Percentiles rank a stretch among this genome's conserved stretches.
Conservation (phyloP, 1,139 yeast genomes). For the Chernovozyma aurita region DNA sequence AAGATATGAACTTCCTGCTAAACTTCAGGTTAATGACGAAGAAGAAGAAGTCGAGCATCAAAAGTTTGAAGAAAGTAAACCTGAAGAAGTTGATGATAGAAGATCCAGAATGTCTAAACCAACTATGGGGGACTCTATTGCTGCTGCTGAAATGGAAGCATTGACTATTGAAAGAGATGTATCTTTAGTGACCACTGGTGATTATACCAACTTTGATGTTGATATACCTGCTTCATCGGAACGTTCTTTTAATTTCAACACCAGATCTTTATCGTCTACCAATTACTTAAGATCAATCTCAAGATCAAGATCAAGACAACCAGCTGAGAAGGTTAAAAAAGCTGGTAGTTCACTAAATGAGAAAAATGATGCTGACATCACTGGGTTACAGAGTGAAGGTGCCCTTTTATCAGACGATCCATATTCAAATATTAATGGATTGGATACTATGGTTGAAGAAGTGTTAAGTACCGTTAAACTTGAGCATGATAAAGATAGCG, state of each 20-base stretch:
- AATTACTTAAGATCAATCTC: conserved; percentile 58
- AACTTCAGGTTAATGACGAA: conserved; percentile 14
- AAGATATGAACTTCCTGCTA: conserved; percentile 44
- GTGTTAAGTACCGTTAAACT: conserved; percentile 20
- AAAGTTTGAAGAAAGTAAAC: neutral
- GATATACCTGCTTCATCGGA: conserved; percentile 25
- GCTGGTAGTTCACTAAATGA: conserved; percentile 23
- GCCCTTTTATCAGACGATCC: conserved; percentile 47
- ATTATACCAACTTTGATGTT: conserved; percentile 45
- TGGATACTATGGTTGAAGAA: conserved; percentile 39
- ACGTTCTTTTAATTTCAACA: conserved; percentile 23
- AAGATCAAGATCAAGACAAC: conserved; percentile 54
- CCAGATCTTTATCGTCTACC: conserved; percentile 35
- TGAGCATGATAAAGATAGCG: neutral
- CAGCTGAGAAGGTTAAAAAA: conserved; percentile 28
- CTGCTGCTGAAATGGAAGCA: conserved; percentile 34
- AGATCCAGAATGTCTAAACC: conserved; percentile 42
- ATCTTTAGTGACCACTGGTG: conserved; percentile 46
- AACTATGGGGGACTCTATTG: conserved; percentile 48
- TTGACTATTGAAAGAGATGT: conserved; percentile 18
- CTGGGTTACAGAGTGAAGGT: conserved; percentile 39
- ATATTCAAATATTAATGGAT: conserved; percentile 34
- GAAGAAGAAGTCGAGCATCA: conserved; percentile 7
- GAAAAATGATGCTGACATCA: conserved; percentile 41
- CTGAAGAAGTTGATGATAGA: conserved; percentile 22